These are phyloP conservation scores for Thelonectria rubi DNA, from an alignment of 2,329 filamentous ascomycete species.

Conservation along the genomic window DNA sequence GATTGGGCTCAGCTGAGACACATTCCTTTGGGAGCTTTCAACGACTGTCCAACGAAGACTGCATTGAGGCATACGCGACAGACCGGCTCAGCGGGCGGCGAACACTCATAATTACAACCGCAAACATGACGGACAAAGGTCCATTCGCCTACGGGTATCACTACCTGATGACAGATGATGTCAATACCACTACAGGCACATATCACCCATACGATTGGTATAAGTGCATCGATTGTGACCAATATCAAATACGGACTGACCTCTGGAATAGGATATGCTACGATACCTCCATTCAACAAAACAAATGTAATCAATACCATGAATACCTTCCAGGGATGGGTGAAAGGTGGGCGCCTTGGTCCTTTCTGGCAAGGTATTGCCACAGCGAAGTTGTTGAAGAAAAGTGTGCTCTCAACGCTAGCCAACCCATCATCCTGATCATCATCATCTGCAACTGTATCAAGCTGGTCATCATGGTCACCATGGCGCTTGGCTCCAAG, in stretches of 20 bases:
- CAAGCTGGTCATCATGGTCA: neutral
- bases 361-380: constrained; percentile 5
- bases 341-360: too few species aligned
- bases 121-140: neutral
- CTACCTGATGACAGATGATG: neutral
- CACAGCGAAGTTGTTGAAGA: constrained; percentile 7
- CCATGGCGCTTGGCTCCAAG: constrained; percentile 18
- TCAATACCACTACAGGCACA: neutral
- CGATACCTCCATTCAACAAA: neutral
- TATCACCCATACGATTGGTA: neutral
- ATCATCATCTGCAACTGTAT: neutral
- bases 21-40: neutral
- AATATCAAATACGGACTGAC: neutral
- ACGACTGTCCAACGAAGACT: neutral
- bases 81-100: neutral
- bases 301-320: neutral
- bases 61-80: constrained; percentile 1
- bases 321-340: neutral
- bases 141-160: neutral
- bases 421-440: neutral
- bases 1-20: neutral
- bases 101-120: neutral
- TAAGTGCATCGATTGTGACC: neutral
- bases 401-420: neutral
- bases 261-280: neutral